Percentiles rank a stretch among this genome's conserved stretches.
Conservation (phyloP, 2,329 filamentous ascomycete species). For the Cladosporium halotolerans region DNA sequence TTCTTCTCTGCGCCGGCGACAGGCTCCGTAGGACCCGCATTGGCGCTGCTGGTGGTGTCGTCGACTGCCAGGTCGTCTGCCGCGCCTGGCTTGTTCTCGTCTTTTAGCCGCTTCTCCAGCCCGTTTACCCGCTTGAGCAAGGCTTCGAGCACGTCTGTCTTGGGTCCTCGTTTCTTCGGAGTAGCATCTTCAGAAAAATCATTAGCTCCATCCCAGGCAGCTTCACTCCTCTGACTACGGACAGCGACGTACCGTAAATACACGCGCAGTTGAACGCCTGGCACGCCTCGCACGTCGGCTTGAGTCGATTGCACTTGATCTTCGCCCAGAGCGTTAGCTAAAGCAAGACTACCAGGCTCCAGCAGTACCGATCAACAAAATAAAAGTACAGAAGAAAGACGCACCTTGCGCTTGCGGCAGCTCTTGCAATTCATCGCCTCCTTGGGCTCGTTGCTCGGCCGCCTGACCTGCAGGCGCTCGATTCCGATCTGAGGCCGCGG, state of each 20-base stretch:
- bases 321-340: slow-evolving; percentile 35
- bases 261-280: slow-evolving; percentile 84
- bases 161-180: slow-evolving; percentile 83
- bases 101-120: slow-evolving; percentile 69
- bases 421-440: slow-evolving; percentile 97
- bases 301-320: slow-evolving; percentile 88
- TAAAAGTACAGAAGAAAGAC: no score
- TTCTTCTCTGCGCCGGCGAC: background rate
- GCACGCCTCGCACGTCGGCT: slow-evolving; percentile 81
- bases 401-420: slow-evolving; percentile 86
- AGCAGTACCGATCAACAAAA: no score
- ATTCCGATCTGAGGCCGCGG: slow-evolving; percentile 74
- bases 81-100: slow-evolving; percentile 9
- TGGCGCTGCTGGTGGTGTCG: slow-evolving; percentile 6
- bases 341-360: background rate
- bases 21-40: background rate
- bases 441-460: slow-evolving; percentile 67
- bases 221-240: background rate
- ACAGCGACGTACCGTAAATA: slow-evolving; percentile 65
- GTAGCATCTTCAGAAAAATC: slow-evolving; percentile 60
- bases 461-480: slow-evolving; percentile 66
- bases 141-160: slow-evolving; percentile 82
- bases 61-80: slow-evolving; percentile 7
- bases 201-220: background rate
- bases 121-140: slow-evolving; percentile 79